phyloP scores from a whole-genome alignment of 2,329 filamentous ascomycete genomes.

The Fusarium sp. region DNA sequence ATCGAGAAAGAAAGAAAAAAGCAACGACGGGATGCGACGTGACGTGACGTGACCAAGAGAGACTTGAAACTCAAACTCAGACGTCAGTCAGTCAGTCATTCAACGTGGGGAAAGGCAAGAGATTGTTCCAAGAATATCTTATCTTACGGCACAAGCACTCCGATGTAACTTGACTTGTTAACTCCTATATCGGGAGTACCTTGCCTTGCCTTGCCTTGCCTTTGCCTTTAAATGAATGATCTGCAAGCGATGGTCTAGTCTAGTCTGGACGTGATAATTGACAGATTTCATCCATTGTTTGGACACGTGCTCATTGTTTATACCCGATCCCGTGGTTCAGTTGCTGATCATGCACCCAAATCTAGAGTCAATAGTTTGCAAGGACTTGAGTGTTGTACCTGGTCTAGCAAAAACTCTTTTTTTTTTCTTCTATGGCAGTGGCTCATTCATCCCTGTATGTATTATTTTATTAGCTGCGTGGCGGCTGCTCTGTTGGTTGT shows the following conservation, averaged over 20 bases:
- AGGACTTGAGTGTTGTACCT: neutral
- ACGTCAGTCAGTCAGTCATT: conserved; percentile 11
- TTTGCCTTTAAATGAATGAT: neutral
- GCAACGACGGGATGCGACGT: neutral
- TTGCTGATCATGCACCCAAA: conserved; percentile 15
- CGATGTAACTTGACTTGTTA: neutral
- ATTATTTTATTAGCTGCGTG: conserved; percentile 35
- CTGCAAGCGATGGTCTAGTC: neutral
- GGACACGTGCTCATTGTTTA: conserved; percentile 29
- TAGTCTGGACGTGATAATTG: conserved; percentile 8
- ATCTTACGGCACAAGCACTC: neutral
- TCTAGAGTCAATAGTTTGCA: conserved; percentile 4
- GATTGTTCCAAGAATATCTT: conserved; percentile 23
- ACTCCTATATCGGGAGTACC: neutral
- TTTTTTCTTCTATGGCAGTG: neutral
- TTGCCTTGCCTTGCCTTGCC: neutral
- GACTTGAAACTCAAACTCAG: conserved; percentile 1
- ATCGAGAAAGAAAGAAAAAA: neutral
- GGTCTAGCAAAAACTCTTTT: conserved; percentile 8
- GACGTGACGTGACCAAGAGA: neutral
- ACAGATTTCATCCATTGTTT: neutral
- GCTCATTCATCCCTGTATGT: neutral
- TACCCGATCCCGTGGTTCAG: conserved; percentile 30
- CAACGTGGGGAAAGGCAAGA: conserved; percentile 21
- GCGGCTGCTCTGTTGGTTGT: neutral